Base-by-base conservation (phyloP, 2,329 filamentous ascomycete species). In the Fusarium concolor region DNA sequence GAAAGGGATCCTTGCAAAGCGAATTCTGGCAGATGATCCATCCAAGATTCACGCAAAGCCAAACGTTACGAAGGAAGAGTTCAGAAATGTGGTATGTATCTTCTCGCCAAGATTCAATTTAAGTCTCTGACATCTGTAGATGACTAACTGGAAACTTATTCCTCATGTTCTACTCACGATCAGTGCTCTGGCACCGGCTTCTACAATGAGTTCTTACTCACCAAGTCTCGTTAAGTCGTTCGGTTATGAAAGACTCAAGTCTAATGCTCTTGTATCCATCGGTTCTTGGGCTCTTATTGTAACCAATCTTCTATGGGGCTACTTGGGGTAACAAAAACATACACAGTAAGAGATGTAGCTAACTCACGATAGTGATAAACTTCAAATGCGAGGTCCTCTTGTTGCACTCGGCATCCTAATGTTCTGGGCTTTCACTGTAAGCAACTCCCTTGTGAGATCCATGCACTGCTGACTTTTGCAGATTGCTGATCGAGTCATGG, bases 71-170 rank as follows among this genome's bases (percentile, higher is more conserved):
- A 66, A 68, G 50, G 62, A 70, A 12, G 79, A 79, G 54, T 64
- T 80, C 41, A 78, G 74, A 54, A 71, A 70, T 15, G 77, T 77
- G 20, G 79, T 79, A 68, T 41, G 69, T 59, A 37, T 20, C 5
- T 61, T 62, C 10, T 6, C 14, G 12, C 7, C 9, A 15, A 2
- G 42, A 15, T 24, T 18, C 11, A 3, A 4, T 2, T 6, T 10
- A 26, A 15, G 5, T 14, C 20, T 47, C 61, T 71, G 45, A 66
- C 31, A 9, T 18, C 5, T 10, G 14, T 24, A 79, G 75, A 69
- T 80, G 17, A 78, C 77, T 15, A 80, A 80, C 67, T 80, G 77
- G 78, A 74, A 63, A 20, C 71, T 80, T 9, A 62, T 80, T 10
- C 74, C 78, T 5, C 79, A 81, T 44, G 38, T 80, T 33, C 43